Evolutionary conservation across 306 rosid genomes (phyloP).

Genomic region (Mimosa bimucronata): DNA sequence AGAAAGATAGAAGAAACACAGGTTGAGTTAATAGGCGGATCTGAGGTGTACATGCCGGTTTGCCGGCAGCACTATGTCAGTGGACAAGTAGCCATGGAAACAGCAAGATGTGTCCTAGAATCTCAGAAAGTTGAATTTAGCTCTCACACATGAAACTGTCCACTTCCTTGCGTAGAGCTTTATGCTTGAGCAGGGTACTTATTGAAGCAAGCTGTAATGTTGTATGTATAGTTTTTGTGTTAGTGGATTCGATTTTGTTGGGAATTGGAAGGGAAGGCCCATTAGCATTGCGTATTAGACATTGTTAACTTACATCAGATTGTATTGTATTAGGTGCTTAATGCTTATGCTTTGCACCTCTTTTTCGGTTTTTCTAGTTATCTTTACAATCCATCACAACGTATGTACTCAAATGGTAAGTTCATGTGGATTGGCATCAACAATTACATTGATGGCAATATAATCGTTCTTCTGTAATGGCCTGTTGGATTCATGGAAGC

Average conservation of each 20-base stretch:
- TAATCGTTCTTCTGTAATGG: no score
- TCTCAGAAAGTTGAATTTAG: constrained; percentile 52
- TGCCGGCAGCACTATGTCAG: constrained; percentile 86
- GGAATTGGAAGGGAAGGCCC: neutral
- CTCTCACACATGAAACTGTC: constrained; percentile 42
- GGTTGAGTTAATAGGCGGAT: constrained; percentile 85
- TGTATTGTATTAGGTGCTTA: constrained; percentile 7
- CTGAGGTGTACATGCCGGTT: constrained; percentile 90
- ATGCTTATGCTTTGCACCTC: neutral
- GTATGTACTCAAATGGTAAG: neutral
- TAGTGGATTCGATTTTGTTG: constrained; percentile 16
- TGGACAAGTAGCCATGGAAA: constrained; percentile 68
- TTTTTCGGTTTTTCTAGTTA: neutral
- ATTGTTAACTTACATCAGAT: neutral
- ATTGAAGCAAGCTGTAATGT: neutral
- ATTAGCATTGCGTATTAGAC: neutral
- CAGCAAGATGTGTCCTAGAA: constrained; percentile 63
- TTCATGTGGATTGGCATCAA: neutral
- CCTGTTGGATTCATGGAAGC: constrained; percentile 35
- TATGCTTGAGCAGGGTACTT: constrained; percentile 12
- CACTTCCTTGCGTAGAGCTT: constrained; percentile 19
- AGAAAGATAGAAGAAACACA: constrained; percentile 75
- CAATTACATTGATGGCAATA: neutral
- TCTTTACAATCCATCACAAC: neutral
- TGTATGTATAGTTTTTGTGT: constrained; percentile 4